Evolutionary conservation across 129 eudicot species (phyloP), one percentile per base, ranked within the genome.

Genomic region (Pulicaria dysenterica): DNA sequence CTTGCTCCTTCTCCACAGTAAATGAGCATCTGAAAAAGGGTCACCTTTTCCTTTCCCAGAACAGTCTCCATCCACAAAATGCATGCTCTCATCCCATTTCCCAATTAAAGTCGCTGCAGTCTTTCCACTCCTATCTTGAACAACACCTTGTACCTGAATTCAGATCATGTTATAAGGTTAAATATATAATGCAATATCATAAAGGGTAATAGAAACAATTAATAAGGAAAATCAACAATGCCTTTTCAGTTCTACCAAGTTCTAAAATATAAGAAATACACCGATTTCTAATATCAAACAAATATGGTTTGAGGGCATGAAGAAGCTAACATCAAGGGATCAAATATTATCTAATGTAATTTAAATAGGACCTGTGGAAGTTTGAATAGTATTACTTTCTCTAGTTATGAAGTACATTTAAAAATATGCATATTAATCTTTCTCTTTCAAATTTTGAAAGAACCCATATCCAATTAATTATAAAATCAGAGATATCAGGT

Each of bases 81-180:
- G 97, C 94, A 95, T 86, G 82, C 97, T 95, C 64, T 95, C 99
- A 61, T 90, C 97, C 99, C 99, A 95, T 74, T 95, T 95, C 19
- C 99, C 99, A 64, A 90, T 90, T 51, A 95, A 72, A 19, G 96
- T 90, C 43, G 97, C 97, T n/a, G 85, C 85, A 4, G 96, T 88
- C 74, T 95, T 95, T 48, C 99, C 99, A 77, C 74, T 86, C 70
- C 69, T 85, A 63, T 90, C 99, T 70, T 86, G 97, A 40, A 95
- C 97, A 42, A 83, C 60, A 15, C 99, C 99, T 73, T 95, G 99
- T 13, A 95, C 99, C 99, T 95, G 84, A 46, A 80, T 76, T 8
- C 65, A 42, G 50, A 73, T 64, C 73, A 62, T 10, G 9, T 47
- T 40, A 14, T 11, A 3, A 36, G 36, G 45, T 47, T 61, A 76